Base-by-base conservation (phyloP, 2,329 filamentous ascomycete species). In the Penicillium expansum region DNA sequence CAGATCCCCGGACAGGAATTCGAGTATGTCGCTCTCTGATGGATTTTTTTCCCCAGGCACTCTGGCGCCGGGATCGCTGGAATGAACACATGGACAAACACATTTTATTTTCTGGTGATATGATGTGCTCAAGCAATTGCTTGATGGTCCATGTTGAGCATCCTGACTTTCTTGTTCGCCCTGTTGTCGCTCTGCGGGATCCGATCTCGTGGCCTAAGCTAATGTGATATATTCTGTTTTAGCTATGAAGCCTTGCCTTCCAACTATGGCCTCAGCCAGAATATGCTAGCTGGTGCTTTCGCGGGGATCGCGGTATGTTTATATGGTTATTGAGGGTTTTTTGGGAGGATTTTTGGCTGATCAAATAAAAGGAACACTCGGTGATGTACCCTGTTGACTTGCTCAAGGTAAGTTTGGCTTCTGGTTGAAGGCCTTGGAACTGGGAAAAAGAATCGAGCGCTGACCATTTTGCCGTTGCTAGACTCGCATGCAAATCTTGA, bases 301-400 rank as follows among this genome's bases (percentile, higher is more conserved):
- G 94, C 94, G 58, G 94, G 94, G 67, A 95, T 97, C 78, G 91
- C 92, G 69, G 91, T 95, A 86, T 68, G 87, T 73, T 66, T 38
- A 49, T 41, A 33, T 39, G 43, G 39, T 49, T 27, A 14, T 51
- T 32, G n/a, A 20, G 24, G 11, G 20, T 20, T 32, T 10, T 20
- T n/a, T 30, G 22, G 33, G 52, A 41, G 43, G 43, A 42, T 29
- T 56, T 52, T 52, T 32, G 48, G 38, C 67, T 58, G 51, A 64
- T 61, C 60, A 48, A 50, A 51, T 63, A 66, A 56, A 67, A 97
- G 92, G 93, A 97, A 80, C 93, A 97, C 77, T 95, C 93, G 58
- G 92, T 96, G 69, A 97, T 99, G 94, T 99, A 99, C 74, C 94
- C 94, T 20, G 90, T 99, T 72, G 94, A 99, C 79, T 86, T 96